A percentile compares a stretch with the other conserved stretches of the same genome.
Conservation (phyloP, 495 filamentous ascomycete species). For the Hamigera avellanea region DNA sequence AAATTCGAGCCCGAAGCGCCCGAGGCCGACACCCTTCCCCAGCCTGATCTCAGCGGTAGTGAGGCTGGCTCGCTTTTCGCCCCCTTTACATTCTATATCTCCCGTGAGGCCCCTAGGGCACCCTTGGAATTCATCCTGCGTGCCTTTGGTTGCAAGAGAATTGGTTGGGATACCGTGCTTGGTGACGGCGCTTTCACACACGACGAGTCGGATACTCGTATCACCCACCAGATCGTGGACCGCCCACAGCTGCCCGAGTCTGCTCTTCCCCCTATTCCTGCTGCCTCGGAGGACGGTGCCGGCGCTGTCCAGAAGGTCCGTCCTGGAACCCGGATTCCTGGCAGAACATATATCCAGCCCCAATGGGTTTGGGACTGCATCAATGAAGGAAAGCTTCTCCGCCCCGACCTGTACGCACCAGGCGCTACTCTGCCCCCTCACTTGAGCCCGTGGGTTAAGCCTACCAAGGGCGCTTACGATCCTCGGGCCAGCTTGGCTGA, state of each 20-base stretch:
- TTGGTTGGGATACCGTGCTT: slow-evolving; percentile 83
- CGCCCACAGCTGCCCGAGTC: slow-evolving; percentile 61
- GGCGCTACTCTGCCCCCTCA: slow-evolving; percentile 85
- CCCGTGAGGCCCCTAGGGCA: slow-evolving; percentile 82
- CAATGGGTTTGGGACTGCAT: slow-evolving; percentile 98
- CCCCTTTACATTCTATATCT: slow-evolving; percentile 82
- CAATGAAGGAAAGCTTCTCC: slow-evolving; percentile 78
- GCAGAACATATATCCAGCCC: slow-evolving; percentile 84
- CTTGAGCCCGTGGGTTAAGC: slow-evolving; percentile 91
- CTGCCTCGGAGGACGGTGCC: slow-evolving; percentile 41
- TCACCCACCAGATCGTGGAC: slow-evolving; percentile 95
- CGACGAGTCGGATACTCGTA: slow-evolving; percentile 71
- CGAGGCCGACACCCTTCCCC: slow-evolving; percentile 75
- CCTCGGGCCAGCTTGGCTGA: slow-evolving; percentile 66
- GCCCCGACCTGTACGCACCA: slow-evolving; percentile 79
- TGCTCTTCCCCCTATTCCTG: slow-evolving; percentile 44
- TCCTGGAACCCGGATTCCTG: slow-evolving; percentile 62
- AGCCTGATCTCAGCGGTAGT: slow-evolving; percentile 54
- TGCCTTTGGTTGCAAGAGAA: slow-evolving; percentile 88
- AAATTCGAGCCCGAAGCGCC: slow-evolving; percentile 69
- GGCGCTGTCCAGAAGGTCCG: slow-evolving; percentile 30
- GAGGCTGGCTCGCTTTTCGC: slow-evolving; percentile 60
- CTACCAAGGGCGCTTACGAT: slow-evolving; percentile 74
- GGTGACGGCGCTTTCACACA: slow-evolving; percentile 89
- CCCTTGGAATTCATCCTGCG: slow-evolving; percentile 90